Conservation (phyloP, 352 stramenopile species). For the Globisporangium parvum region DNA sequence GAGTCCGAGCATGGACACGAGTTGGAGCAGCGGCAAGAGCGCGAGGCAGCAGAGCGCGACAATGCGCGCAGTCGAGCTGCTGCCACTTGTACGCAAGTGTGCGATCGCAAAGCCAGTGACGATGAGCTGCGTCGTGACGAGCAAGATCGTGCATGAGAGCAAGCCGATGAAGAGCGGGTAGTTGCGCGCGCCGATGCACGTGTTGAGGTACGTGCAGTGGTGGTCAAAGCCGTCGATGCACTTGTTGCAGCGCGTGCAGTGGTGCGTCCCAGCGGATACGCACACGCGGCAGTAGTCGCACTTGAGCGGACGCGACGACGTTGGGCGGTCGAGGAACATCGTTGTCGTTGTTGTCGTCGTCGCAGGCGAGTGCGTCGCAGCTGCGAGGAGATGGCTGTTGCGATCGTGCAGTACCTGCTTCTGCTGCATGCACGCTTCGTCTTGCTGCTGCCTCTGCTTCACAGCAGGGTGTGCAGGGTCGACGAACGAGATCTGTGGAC, state of each 20-base stretch:
- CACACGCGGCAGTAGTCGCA: slow-evolving; percentile 36
- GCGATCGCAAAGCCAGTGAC: slow-evolving; percentile 42
- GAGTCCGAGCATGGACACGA: slow-evolving; percentile 55
- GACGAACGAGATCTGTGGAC: slow-evolving; percentile 43
- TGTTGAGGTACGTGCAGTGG: slow-evolving; percentile 95
- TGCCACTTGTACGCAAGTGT: slow-evolving; percentile 9
- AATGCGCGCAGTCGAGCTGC: slow-evolving; percentile 11
- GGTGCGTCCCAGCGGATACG: slow-evolving; percentile 39
- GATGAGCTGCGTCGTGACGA: slow-evolving; percentile 47
- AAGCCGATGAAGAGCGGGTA: slow-evolving; percentile 55
- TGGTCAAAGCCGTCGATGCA: slow-evolving; percentile 93
- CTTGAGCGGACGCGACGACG: slow-evolving; percentile 15
- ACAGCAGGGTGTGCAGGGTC: slow-evolving; percentile 34
- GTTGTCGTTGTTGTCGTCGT: too few relatives aligned
- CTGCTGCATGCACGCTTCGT: neutral
- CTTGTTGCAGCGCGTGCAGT: slow-evolving; percentile 93
- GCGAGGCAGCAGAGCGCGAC: slow-evolving; percentile 28
- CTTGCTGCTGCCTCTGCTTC: slow-evolving; percentile 4
- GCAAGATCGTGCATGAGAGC: slow-evolving; percentile 45
- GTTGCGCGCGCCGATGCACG: slow-evolving; percentile 84
- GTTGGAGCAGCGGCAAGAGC: slow-evolving; percentile 39
- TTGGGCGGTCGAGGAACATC: neutral
- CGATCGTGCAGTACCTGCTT: neutral
- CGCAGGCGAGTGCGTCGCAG: neutral
- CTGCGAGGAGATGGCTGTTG: neutral